These are phyloP conservation scores for Penicillium occitanis DNA, from an alignment of 2,329 filamentous ascomycete species.

Conservation along the genomic window DNA sequence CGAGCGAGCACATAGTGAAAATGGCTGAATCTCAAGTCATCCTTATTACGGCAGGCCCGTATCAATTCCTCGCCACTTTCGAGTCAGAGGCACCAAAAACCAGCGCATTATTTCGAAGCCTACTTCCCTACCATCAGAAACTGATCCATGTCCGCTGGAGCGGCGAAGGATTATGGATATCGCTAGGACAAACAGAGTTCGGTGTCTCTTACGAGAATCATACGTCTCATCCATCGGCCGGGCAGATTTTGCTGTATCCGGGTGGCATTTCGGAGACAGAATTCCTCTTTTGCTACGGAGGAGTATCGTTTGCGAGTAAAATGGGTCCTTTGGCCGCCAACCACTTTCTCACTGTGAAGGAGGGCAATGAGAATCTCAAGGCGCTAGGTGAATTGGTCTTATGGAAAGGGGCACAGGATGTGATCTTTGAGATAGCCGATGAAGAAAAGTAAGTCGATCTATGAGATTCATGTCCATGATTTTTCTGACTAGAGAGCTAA, in stretches of 20 bases:
- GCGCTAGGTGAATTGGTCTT: constrained; percentile 26
- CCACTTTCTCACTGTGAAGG: constrained; percentile 29
- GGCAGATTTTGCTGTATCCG: constrained; percentile 28
- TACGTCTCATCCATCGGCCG: constrained; percentile 26
- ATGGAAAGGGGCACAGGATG: constrained; percentile 29
- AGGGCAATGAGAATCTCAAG: constrained; percentile 26
- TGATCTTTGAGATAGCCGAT: constrained; percentile 27
- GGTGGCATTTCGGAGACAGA: constrained; percentile 29
- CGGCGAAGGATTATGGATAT: constrained; percentile 30
- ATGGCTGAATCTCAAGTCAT: constrained; percentile 17
- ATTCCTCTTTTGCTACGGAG: constrained; percentile 28
- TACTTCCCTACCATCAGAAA: constrained; percentile 29
- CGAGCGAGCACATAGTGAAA: neutral
- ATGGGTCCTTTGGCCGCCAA: constrained; percentile 29
- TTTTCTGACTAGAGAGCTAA: neutral
- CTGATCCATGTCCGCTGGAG: constrained; percentile 31
- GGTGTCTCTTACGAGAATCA: constrained; percentile 28
- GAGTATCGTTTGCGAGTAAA: constrained; percentile 28
- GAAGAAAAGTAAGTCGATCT: constrained; percentile 22
- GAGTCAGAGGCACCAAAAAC: constrained; percentile 26
- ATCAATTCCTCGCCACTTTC: constrained; percentile 23
- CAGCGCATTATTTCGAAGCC: constrained; percentile 24
- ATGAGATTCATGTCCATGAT: neutral
- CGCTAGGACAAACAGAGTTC: constrained; percentile 27
- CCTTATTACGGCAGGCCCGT: constrained; percentile 23